Evolutionary conservation across 2,329 filamentous ascomycete genomes (phyloP).

Genomic region (Fusarium luffae): DNA sequence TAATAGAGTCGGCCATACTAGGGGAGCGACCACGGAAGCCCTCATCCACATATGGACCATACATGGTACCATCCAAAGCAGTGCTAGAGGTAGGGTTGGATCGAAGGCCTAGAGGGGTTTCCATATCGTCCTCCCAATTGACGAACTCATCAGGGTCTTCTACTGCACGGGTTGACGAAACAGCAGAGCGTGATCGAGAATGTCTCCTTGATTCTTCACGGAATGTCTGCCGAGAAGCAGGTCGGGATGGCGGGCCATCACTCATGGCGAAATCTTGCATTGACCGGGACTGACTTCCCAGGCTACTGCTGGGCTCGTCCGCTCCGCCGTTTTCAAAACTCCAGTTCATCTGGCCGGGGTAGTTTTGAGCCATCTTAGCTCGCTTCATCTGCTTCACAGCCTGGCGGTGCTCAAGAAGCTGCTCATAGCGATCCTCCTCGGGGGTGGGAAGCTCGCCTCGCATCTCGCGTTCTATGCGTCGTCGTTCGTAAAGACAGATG

Average conservation of each 20-base stretch:
- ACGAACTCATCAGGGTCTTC: constrained; percentile 52
- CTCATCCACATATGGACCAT: constrained; percentile 74
- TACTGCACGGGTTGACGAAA: constrained; percentile 51
- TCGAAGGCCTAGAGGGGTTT: constrained; percentile 63
- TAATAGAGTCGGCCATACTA: constrained; percentile 82
- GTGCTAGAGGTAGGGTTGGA: constrained; percentile 63
- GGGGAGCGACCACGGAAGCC: constrained; percentile 74
- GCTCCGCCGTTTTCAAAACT: constrained; percentile 82
- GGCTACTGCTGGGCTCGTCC: constrained; percentile 60
- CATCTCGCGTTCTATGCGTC: constrained; percentile 79
- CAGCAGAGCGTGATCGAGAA: constrained; percentile 60
- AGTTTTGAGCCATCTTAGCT: constrained; percentile 62
- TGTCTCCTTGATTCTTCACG: constrained; percentile 59
- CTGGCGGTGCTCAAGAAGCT: constrained; percentile 68
- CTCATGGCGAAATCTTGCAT: constrained; percentile 54
- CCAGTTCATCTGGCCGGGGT: constrained; percentile 74
- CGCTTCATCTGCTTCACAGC: constrained; percentile 67
- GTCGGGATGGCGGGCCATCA: constrained; percentile 52
- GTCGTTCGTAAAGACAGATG: constrained; percentile 84
- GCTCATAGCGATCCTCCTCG: constrained; percentile 70
- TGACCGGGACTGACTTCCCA: constrained; percentile 56
- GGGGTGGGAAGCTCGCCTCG: constrained; percentile 67
- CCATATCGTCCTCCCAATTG: constrained; percentile 62
- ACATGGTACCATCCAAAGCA: constrained; percentile 82
- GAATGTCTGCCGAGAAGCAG: constrained; percentile 53